These are phyloP conservation scores for Hagleromyces aurorensis DNA, from an alignment of 805 yeast species.

Conservation along the genomic window DNA sequence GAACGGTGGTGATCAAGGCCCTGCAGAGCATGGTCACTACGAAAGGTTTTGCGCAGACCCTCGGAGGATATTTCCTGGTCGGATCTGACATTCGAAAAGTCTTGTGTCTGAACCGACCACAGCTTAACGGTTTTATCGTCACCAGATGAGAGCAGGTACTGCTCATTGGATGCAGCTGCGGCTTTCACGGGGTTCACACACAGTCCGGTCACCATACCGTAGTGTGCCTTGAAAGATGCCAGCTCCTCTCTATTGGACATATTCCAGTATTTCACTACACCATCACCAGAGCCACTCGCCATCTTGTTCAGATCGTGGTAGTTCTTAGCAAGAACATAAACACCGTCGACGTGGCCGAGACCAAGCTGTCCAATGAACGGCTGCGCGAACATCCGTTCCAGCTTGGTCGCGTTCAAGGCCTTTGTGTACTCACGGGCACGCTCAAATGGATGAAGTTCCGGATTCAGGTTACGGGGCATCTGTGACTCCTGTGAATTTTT, in stretches of 20 bases:
- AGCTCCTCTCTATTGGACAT: conserved; percentile 68
- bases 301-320: conserved; percentile 58
- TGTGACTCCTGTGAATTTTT: conserved; percentile 83
- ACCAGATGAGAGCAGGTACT: conserved; percentile 70
- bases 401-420: conserved; percentile 88
- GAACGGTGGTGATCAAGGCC: conserved; percentile 80
- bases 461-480: conserved; percentile 81
- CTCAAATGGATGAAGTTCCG: conserved; percentile 94
- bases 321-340: conserved; percentile 79
- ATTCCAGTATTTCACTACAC: conserved; percentile 91
- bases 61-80: conserved; percentile 30
- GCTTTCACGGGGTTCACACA: conserved; percentile 50
- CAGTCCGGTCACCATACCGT: conserved; percentile 82
- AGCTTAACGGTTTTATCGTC: conserved; percentile 83
- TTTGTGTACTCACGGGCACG: conserved; percentile 94
- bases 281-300: conserved; percentile 94
- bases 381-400: conserved; percentile 95
- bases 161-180: conserved; percentile 29
- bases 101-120: conserved; percentile 66
- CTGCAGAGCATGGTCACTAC: conserved; percentile 78
- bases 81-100: conserved; percentile 33
- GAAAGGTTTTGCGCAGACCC: conserved; percentile 69
- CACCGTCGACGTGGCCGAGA: conserved; percentile 90
- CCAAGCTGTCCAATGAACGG: conserved; percentile 96
- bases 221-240: conserved; percentile 78